Percentiles rank a stretch among this genome's conserved stretches.
phyloP scores from a whole-genome alignment of 768 basidiomycete species.

The Russula earlei region DNA sequence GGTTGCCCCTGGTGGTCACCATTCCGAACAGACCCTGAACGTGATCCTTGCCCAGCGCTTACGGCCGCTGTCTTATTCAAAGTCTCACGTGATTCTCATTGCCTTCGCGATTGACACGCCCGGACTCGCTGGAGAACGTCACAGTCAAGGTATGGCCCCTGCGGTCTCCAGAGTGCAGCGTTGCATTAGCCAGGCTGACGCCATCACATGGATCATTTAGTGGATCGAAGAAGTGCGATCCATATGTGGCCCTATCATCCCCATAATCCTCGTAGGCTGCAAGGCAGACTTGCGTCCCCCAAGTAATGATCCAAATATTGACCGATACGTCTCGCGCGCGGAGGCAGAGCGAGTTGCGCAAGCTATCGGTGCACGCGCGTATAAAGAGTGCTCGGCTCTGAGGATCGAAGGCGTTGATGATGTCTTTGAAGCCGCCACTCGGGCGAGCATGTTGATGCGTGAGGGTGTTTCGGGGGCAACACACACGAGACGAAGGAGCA shows the following conservation, averaged over 20 bases:
- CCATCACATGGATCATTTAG: slow-evolving; percentile 31
- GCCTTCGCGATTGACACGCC: slow-evolving; percentile 94
- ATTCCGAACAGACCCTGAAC: slow-evolving; percentile 4
- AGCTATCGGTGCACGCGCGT: slow-evolving; percentile 82
- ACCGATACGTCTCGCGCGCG: slow-evolving; percentile 59
- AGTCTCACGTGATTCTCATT: slow-evolving; percentile 98
- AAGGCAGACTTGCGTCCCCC: slow-evolving; percentile 85
- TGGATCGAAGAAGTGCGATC: slow-evolving; percentile 98
- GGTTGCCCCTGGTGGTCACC: slow-evolving; percentile 15
- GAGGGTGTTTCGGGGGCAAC: slow-evolving; percentile 57
- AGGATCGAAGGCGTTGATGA: slow-evolving; percentile 92
- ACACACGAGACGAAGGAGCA: slow-evolving; percentile 30
- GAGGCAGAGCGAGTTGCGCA: slow-evolving; percentile 77
- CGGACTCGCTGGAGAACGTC: slow-evolving; percentile 95
- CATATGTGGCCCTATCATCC: slow-evolving; percentile 90
- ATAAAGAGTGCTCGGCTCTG: slow-evolving; percentile 90
- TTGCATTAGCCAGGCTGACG: background rate
- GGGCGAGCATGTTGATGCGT: slow-evolving; percentile 93
- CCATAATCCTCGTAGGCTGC: slow-evolving; percentile 93
- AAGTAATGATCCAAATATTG: slow-evolving; percentile 35
- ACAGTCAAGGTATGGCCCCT: slow-evolving; percentile 81
- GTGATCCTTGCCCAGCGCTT: slow-evolving; percentile 49
- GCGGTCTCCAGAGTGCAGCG: slow-evolving; percentile 6
- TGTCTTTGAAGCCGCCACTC: slow-evolving; percentile 93
- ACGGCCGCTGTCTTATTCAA: slow-evolving; percentile 93